Percentiles rank a stretch among this genome's conserved stretches.
Conservation (phyloP, 2,329 filamentous ascomycete species). For the Nigrograna mackinnonii region DNA sequence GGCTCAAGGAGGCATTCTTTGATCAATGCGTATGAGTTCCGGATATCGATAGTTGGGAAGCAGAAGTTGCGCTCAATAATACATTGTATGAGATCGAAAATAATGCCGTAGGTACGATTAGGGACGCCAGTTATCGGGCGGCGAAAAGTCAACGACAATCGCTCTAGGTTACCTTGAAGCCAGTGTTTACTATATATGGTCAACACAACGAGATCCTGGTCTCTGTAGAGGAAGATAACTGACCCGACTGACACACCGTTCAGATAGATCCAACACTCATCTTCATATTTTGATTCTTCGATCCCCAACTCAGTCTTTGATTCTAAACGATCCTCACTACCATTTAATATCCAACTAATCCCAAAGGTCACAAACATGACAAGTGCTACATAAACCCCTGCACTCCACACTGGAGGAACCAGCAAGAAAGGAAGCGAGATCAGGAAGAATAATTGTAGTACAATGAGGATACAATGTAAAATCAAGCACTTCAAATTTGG, state of each 20-base stretch:
- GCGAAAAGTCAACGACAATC: constrained; percentile 72
- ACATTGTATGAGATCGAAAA: constrained; percentile 79
- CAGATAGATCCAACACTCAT: constrained; percentile 79
- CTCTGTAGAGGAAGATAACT: constrained; percentile 25
- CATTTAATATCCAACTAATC: constrained; percentile 40
- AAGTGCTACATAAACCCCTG: constrained; percentile 29
- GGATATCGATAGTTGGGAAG: constrained; percentile 69
- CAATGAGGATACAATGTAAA: constrained; percentile 8
- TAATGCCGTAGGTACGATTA: constrained; percentile 71
- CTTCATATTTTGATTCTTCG: constrained; percentile 36
- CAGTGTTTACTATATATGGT: constrained; percentile 16
- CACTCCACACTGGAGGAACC: constrained; percentile 49
- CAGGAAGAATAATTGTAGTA: constrained; percentile 54
- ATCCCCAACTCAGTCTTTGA: constrained; percentile 58
- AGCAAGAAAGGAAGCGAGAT: constrained; percentile 56
- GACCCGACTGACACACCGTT: constrained; percentile 72
- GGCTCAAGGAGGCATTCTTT: constrained; percentile 67
- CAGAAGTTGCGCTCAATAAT: constrained; percentile 74
- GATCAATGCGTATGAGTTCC: constrained; percentile 62
- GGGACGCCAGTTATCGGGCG: constrained; percentile 74
- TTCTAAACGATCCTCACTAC: constrained; percentile 44
- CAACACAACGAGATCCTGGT: background rate
- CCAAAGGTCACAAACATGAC: constrained; percentile 31
- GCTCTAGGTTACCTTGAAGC: constrained; percentile 67
- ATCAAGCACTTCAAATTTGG: constrained; percentile 58